A percentile compares a stretch with the other conserved stretches of the same genome.
These are phyloP conservation scores for Auricularia heimuer DNA, from an alignment of 768 basidiomycete genomes.

Conservation along the genomic window DNA sequence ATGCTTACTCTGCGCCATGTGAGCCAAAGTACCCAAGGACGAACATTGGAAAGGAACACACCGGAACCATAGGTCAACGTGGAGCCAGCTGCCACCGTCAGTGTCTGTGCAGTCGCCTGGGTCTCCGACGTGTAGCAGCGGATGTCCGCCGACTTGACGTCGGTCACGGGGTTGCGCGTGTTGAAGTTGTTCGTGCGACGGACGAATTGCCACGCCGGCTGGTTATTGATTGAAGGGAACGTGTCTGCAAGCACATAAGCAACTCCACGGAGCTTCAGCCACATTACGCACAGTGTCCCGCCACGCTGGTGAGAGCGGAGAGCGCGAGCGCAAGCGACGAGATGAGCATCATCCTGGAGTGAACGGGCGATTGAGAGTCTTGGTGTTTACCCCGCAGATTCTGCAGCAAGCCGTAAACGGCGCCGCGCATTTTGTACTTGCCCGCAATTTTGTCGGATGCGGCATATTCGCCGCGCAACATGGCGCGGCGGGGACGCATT, in stretches of 20 bases:
- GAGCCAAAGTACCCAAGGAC: neutral
- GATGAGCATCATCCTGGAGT: neutral
- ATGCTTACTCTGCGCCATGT: neutral
- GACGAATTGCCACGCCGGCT: slow-evolving; percentile 32
- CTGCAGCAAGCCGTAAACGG: neutral
- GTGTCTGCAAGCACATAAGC: slow-evolving; percentile 24
- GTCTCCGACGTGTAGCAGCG: slow-evolving; percentile 37
- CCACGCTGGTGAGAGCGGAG: neutral
- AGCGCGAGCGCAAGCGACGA: slow-evolving; percentile 3
- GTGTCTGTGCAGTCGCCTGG: slow-evolving; percentile 31
- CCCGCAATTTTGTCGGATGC: neutral
- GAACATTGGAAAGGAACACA: neutral
- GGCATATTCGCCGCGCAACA: neutral
- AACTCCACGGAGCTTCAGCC: neutral
- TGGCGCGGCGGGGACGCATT: too few species aligned
- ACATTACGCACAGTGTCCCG: slow-evolving; percentile 14
- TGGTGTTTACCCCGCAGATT: too few species aligned
- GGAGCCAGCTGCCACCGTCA: slow-evolving; percentile 35
- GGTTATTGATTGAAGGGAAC: slow-evolving; percentile 31
- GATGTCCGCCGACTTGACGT: slow-evolving; percentile 38
- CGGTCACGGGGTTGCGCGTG: slow-evolving; percentile 31
- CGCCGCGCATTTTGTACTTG: neutral
- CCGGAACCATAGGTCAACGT: neutral
- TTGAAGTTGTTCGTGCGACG: slow-evolving; percentile 39
- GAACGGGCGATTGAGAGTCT: neutral